phyloP scores from a whole-genome alignment of 1,284 basidiomycete genomes.

The Dichomitus squalens region DNA sequence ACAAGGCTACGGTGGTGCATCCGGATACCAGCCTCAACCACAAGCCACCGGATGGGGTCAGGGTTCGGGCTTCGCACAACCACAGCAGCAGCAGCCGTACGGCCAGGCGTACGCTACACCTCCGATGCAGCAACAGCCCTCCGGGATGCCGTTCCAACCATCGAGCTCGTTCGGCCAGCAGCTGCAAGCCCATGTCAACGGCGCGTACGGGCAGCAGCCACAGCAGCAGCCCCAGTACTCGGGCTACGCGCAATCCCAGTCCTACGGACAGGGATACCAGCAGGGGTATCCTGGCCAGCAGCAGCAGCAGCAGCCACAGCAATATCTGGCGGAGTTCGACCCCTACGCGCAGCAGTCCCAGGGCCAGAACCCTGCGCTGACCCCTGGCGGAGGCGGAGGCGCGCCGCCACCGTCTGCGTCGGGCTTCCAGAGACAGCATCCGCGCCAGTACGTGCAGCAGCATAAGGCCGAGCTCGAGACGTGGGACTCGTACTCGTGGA shows the following conservation, averaged over 20 bases:
- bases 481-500: constrained; percentile 43
- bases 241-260: constrained; percentile 25
- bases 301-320: constrained; percentile 29
- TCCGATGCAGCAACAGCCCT: constrained; percentile 23
- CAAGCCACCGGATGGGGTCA: constrained; percentile 25
- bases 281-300: constrained; percentile 26
- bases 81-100: constrained; percentile 22
- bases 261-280: constrained; percentile 28
- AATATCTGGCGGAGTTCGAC: constrained; percentile 39
- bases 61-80: constrained; percentile 27
- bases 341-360: constrained; percentile 30
- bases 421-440: constrained; percentile 27
- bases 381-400: constrained; percentile 1
- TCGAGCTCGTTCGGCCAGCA: constrained; percentile 39
- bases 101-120: constrained; percentile 16
- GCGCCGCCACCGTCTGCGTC: not conserved
- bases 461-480: constrained; percentile 41
- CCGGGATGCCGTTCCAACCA: constrained; percentile 35
- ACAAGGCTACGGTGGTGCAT: constrained; percentile 17
- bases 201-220: constrained; percentile 22
- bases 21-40: constrained; percentile 21
- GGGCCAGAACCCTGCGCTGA: constrained; percentile 1
- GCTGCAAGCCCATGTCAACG: constrained; percentile 32
- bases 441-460: constrained; percentile 38
- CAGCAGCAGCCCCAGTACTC: constrained; percentile 24